Conservation (phyloP, 805 yeast species). For the Cyberlindnera nakhonratchasimensis region DNA sequence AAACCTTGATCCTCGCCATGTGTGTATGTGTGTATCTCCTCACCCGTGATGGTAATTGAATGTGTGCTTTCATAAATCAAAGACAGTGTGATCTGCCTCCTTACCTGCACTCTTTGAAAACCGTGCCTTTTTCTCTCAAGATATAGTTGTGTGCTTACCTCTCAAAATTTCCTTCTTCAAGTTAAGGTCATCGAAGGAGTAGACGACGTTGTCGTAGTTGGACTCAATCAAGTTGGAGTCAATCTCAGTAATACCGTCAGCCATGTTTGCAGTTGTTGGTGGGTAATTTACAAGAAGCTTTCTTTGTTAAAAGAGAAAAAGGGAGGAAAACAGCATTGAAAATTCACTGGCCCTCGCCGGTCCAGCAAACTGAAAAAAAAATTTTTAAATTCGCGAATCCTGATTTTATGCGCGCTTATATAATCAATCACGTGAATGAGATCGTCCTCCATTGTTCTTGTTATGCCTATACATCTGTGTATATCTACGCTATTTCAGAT, state of each 20-base stretch:
- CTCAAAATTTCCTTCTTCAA: conserved; percentile 59
- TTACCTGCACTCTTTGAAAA: too few relatives aligned
- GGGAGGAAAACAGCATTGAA: not conserved
- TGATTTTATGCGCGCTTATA: not conserved
- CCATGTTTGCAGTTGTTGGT: conserved; percentile 24
- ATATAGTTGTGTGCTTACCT: too few relatives aligned
- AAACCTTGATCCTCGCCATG: too few relatives aligned
- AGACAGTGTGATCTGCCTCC: too few relatives aligned
- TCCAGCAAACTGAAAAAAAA: conserved; percentile 1
- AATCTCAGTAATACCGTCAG: conserved; percentile 73
- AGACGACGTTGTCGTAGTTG: conserved; percentile 90
- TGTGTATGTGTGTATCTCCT: too few relatives aligned
- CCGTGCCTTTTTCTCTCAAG: too few relatives aligned
- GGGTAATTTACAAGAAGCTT: not conserved
- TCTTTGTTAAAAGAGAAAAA: not conserved
- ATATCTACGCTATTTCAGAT: too few relatives aligned
- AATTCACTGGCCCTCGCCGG: not conserved
- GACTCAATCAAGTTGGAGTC: conserved; percentile 84
- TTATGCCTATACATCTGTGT: too few relatives aligned
- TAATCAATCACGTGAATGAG: not conserved
- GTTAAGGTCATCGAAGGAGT: conserved; percentile 76
- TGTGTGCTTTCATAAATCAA: too few relatives aligned
- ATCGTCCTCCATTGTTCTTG: not conserved
- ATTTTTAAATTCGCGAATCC: not conserved
- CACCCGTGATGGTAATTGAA: too few relatives aligned